phyloP scores from a whole-genome alignment of 768 basidiomycete species.

The Lactifluus pinguis region DNA sequence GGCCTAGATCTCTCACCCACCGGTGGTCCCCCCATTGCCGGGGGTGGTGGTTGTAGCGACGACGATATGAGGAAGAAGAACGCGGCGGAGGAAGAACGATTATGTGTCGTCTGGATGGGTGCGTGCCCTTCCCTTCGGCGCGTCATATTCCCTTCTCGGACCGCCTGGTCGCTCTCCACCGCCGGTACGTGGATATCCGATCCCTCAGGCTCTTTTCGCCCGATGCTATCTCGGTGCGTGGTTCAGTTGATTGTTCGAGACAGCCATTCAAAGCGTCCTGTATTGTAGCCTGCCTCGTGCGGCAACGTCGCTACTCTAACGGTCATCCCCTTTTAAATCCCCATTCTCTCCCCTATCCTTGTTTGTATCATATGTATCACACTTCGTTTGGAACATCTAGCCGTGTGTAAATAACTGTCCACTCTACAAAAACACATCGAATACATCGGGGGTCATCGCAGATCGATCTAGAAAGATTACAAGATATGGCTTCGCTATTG shows the following conservation, averaged over 20 bases:
- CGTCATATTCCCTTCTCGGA: constrained; percentile 48
- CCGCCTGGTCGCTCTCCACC: constrained; percentile 37
- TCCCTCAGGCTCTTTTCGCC: neutral
- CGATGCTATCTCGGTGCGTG: constrained; percentile 7
- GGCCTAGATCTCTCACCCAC: constrained; percentile 57
- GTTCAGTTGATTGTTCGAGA: neutral
- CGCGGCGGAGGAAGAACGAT: constrained; percentile 37
- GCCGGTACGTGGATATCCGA: constrained; percentile 15
- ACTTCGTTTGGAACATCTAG: neutral
- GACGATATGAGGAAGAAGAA: constrained; percentile 21
- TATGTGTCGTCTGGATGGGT: constrained; percentile 46
- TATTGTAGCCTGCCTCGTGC: neutral
- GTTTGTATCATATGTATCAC: neutral
- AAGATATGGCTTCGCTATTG: constrained; percentile 4
- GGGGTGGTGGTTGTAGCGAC: constrained; percentile 23
- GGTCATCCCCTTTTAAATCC: neutral
- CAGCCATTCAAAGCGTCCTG: neutral
- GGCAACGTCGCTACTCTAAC: neutral
- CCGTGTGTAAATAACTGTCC: neutral
- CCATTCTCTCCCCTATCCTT: neutral
- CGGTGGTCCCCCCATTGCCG: constrained; percentile 24
- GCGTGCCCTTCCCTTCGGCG: constrained; percentile 45
- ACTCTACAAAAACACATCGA: constrained; percentile 1
- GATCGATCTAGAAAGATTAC: constrained; percentile 13
- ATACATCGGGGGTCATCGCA: neutral